Evolutionary conservation across 495 filamentous ascomycete species (phyloP).

Genomic region (Penicillium atrosanguineum): DNA sequence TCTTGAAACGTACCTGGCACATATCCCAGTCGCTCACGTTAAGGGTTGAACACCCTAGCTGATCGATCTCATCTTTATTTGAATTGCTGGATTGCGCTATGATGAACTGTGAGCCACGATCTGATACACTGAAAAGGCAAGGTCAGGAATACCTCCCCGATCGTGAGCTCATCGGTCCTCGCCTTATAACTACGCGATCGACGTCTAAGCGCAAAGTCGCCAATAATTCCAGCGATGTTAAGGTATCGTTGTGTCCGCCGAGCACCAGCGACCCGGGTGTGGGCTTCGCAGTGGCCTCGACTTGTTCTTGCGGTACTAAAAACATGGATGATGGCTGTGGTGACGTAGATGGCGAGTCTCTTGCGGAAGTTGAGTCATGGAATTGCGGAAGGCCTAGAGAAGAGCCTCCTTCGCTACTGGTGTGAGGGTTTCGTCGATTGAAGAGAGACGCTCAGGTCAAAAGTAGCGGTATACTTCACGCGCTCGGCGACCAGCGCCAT

Average conservation of each 20-base stretch:
- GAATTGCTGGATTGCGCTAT: slow-evolving; percentile 53
- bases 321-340: slow-evolving; percentile 3
- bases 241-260: slow-evolving; percentile 50
- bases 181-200: slow-evolving; percentile 45
- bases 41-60: slow-evolving; percentile 41
- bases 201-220: slow-evolving; percentile 48
- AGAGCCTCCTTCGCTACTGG: background rate
- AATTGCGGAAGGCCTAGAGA: background rate
- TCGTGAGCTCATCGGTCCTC: slow-evolving; percentile 5
- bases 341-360: slow-evolving; percentile 12
- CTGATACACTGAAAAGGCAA: slow-evolving; percentile 48
- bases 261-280: slow-evolving; percentile 24
- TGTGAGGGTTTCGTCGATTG: slow-evolving; percentile 10
- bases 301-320: background rate
- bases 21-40: slow-evolving; percentile 41
- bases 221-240: slow-evolving; percentile 51
- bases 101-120: slow-evolving; percentile 55
- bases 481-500: slow-evolving; percentile 34
- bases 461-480: slow-evolving; percentile 50
- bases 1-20: slow-evolving; percentile 32
- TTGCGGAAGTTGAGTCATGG: background rate
- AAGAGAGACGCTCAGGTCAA: slow-evolving; percentile 27
- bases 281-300: background rate
- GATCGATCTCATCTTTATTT: slow-evolving; percentile 32
- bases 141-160: background rate